A percentile compares a stretch with the other conserved stretches of the same genome.
Conservation (phyloP, 2,329 filamentous ascomycete genomes). For the Venturia pyrina region DNA sequence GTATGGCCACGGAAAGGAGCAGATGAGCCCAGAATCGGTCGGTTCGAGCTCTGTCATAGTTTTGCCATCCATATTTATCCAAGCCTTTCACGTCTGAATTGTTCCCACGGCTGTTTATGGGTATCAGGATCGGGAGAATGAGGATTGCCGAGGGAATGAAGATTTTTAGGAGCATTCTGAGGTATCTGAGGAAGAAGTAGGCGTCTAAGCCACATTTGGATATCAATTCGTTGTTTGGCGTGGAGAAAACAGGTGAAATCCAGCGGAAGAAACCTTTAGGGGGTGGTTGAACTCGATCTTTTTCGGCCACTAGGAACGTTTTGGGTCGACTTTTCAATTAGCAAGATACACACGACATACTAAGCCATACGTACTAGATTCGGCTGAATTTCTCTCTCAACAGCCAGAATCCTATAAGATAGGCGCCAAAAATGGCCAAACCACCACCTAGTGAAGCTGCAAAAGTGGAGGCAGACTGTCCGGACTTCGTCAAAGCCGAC, state of each 20-base stretch:
- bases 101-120: conserved; percentile 64
- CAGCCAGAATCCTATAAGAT: conserved; percentile 61
- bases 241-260: conserved; percentile 52
- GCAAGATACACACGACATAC: conserved; percentile 14
- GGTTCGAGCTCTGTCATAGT: conserved; percentile 58
- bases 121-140: conserved; percentile 75
- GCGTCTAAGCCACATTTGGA: conserved; percentile 92
- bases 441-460: conserved; percentile 27
- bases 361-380: conserved; percentile 57
- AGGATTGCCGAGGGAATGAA: conserved; percentile 73
- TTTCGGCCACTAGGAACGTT: conserved; percentile 77
- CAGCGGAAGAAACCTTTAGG: conserved; percentile 47
- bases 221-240: conserved; percentile 73
- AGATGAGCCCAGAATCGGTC: conserved; percentile 76
- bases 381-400: conserved; percentile 68
- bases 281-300: conserved; percentile 69
- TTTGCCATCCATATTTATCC: conserved; percentile 79
- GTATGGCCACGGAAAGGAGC: conserved; percentile 64
- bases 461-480: conserved; percentile 25
- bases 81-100: conserved; percentile 36
- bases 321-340: conserved; percentile 55
- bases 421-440: conserved; percentile 26
- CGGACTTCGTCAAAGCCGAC: conserved; percentile 29
- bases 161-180: conserved; percentile 77
- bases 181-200: conserved; percentile 93